Percentiles rank a stretch among this genome's conserved stretches.
phyloP scores from a whole-genome alignment of 2,329 filamentous ascomycete species.

The Cytospora leucostoma region DNA sequence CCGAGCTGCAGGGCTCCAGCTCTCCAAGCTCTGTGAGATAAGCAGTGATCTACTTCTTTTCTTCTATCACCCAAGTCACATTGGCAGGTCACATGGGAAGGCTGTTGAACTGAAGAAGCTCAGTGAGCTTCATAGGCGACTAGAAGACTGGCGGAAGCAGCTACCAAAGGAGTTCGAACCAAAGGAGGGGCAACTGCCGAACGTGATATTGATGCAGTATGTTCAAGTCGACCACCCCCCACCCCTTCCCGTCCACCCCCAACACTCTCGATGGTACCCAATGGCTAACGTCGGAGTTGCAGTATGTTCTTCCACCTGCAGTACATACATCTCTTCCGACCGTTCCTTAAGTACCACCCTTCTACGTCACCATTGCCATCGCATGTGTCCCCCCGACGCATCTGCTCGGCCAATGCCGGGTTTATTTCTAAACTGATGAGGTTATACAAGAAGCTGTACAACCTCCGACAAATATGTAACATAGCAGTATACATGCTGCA shows the following conservation, averaged over 20 bases:
- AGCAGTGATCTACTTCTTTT: slow-evolving; percentile 85
- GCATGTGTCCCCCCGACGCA: slow-evolving; percentile 85
- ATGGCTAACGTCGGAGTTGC: slow-evolving; percentile 9
- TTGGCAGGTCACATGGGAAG: slow-evolving; percentile 68
- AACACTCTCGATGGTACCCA: background rate
- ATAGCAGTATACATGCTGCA: slow-evolving; percentile 95
- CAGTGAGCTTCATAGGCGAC: slow-evolving; percentile 83
- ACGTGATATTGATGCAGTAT: slow-evolving; percentile 81
- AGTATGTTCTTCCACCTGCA: slow-evolving; percentile 98
- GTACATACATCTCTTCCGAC: slow-evolving; percentile 93
- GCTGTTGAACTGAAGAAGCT: slow-evolving; percentile 87
- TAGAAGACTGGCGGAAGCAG: slow-evolving; percentile 86
- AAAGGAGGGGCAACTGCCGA: slow-evolving; percentile 84
- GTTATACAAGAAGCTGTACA: slow-evolving; percentile 89
- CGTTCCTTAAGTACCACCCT: slow-evolving; percentile 88
- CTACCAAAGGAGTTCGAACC: slow-evolving; percentile 86
- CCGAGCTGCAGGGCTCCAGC: slow-evolving; percentile 77
- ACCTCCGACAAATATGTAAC: slow-evolving; percentile 91
- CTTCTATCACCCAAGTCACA: slow-evolving; percentile 83
- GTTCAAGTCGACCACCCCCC: slow-evolving; percentile 40
- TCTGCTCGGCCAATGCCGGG: slow-evolving; percentile 86
- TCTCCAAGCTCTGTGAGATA: slow-evolving; percentile 85
- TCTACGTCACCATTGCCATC: slow-evolving; percentile 78
- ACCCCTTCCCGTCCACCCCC: background rate
- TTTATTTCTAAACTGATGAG: slow-evolving; percentile 93